Evolutionary conservation across 768 basidiomycete genomes (phyloP).

Genomic region (Ramaria rubella): DNA sequence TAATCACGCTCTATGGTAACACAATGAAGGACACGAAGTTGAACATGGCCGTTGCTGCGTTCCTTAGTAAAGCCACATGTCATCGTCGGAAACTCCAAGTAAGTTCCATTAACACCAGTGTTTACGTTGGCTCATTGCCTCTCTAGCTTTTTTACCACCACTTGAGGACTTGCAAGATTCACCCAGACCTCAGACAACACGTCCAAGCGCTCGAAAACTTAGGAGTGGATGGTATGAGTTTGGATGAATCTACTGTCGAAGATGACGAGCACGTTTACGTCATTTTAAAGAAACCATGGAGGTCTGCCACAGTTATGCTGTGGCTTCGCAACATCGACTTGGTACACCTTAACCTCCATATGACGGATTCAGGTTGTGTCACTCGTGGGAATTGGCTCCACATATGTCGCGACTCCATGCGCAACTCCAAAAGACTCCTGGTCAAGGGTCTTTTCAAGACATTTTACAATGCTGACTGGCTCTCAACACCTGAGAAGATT

Average conservation of each 20-base stretch:
- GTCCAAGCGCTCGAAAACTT: background rate
- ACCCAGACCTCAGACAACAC: background rate
- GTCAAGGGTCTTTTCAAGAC: background rate
- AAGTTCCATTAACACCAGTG: too few species aligned
- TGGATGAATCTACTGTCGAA: too few species aligned
- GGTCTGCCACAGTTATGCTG: too few species aligned
- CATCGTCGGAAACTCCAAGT: background rate
- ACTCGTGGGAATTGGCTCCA: background rate
- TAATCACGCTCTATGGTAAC: too few species aligned
- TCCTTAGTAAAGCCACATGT: background rate
- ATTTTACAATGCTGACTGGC: background rate
- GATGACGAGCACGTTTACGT: background rate
- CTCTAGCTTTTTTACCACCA: background rate
- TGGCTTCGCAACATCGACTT: too few species aligned
- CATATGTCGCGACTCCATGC: background rate
- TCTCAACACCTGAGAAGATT: background rate
- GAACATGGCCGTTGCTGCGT: background rate
- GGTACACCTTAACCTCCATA: background rate
- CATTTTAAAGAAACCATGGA: background rate
- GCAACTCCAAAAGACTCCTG: background rate
- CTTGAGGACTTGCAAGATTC: background rate
- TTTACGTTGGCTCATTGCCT: too few species aligned
- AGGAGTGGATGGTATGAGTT: too few species aligned
- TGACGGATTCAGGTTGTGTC: background rate
- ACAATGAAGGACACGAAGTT: too few species aligned